Base-by-base conservation (phyloP, 2,329 filamentous ascomycete genomes). In the Sporothrix mexicana region DNA sequence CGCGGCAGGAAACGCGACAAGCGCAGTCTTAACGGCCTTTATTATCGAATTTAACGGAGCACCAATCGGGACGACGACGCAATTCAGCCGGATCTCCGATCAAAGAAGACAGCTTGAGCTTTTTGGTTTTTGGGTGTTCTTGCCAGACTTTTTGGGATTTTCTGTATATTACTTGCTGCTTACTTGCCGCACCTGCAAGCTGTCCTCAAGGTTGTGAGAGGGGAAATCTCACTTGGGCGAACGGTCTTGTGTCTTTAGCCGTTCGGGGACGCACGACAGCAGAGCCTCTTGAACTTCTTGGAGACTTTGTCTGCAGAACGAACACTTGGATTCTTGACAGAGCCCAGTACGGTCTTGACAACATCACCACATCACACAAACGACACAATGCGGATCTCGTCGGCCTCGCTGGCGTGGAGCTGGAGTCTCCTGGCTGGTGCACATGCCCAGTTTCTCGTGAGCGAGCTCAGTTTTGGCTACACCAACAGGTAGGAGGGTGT, bases 391-490 rank as follows among this genome's bases (percentile, higher is more conserved):
- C 75, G 74, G 23, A 30, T 75, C 49, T 71, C 74, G 20, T 53
- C 75, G 23, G 15, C 69, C 12, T 67, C 69, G 6, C 69, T 76
- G 66, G 76, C 76, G n/a, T 75, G 73, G 75, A 67, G 64, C 74
- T 75, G 71, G 73, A 49, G 72, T 70, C 71, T 77, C 43, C 23
- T 74, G n/a, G 76, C 74, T n/a, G 72, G 84, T 77, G 84, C 84
- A 49, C 85, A 87, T 70, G 91, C 91, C 49, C 88, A 92, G 78
- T 90, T 88, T 77, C 84, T 93, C 71, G 87, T 93, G 78, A 91
- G 90, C 76, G 89, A 90, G 78, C 86, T 94, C 67, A 95, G 92
- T 80, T 97, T 97, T 80, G 94, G 94, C 51, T 88, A 92, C 79
- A 87, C 88, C 74, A 85, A 86, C 77, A 88, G 85, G 90, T 92